Evolutionary conservation across 2,329 filamentous ascomycete genomes (phyloP).

Genomic region (Sclerotinia glacialis): DNA sequence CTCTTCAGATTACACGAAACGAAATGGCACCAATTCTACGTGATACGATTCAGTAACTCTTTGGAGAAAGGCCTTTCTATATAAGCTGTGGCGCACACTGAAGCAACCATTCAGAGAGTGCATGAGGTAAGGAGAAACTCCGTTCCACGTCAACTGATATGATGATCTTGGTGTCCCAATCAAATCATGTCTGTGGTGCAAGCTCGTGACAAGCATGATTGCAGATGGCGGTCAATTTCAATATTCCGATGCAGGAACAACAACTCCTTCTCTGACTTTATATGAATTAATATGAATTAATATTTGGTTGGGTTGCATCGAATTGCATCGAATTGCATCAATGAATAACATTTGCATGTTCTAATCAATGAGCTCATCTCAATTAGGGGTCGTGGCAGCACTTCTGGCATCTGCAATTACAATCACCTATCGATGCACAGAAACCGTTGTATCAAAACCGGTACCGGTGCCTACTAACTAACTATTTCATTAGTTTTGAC

Average conservation of each 20-base stretch:
- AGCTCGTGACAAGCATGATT: slow-evolving; percentile 9
- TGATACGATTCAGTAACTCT: background rate
- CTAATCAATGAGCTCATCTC: background rate
- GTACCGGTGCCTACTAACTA: background rate
- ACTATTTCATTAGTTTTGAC: too few species aligned
- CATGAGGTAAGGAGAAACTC: slow-evolving; percentile 7
- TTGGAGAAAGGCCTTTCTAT: background rate
- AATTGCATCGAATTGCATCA: background rate
- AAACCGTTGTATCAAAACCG: background rate
- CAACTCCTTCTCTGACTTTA: slow-evolving; percentile 1
- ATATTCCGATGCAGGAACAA: slow-evolving; percentile 14
- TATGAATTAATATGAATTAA: background rate
- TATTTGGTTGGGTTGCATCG: background rate
- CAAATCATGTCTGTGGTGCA: slow-evolving; percentile 3
- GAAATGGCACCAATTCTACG: background rate
- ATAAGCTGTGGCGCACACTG: background rate
- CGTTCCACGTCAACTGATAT: slow-evolving; percentile 15
- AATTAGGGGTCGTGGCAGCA: background rate
- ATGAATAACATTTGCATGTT: background rate
- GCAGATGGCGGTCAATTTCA: background rate
- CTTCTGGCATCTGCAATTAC: background rate
- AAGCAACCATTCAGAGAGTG: slow-evolving; percentile 15
- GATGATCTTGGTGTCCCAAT: slow-evolving; percentile 17
- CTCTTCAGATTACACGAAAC: background rate
- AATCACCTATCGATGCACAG: background rate